Base-by-base conservation (phyloP, 2,329 filamentous ascomycete genomes). In the Pestalotiopsis sp. region DNA sequence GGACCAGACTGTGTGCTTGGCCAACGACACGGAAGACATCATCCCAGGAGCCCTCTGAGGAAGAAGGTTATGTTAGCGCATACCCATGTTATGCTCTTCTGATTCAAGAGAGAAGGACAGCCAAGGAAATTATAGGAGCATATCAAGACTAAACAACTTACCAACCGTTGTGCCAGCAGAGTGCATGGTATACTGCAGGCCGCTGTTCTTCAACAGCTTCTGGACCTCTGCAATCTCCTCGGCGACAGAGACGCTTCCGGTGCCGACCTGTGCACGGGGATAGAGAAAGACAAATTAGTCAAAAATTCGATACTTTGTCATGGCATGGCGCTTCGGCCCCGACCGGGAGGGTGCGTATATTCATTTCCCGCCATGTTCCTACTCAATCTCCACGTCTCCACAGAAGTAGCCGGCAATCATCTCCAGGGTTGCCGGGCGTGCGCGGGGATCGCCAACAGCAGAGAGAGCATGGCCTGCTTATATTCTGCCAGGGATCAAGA, bases 81-180 rank as follows among this genome's bases (percentile, higher is more conserved):
- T 45, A 17, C 23, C 25, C 27, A 45, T n/a, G n/a, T n/a, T n/a
- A n/a, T n/a, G n/a, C n/a, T n/a, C n/a, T n/a, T n/a, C n/a, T n/a
- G n/a, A n/a, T n/a, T n/a, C n/a, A n/a, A n/a, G n/a, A n/a, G 9
- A 39, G 57, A 31, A 66, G 14, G 31, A n/a, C 57, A 49, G 49
- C 62, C 25, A 17, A 0, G 57, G 6, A 1, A 23, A 59, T 6
- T 3, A n/a, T 27, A 14, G 2, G 3, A n/a, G 25, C 0, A 6
- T 59, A 59, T 17, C 27, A 17, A 27, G 38, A 59, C 52, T 67
- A 38, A 39, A 7, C n/a, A 36, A 84, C 90, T 69, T 84, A 96
- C 94, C 94, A 67, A 98, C 88, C 0, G 95, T 98, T 0, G 95
- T 98, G 13, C 95, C 96, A 2, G 94, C 95, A 31, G 93, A 95